Percentiles rank a stretch among this genome's conserved stretches.
Conservation (phyloP, 2,329 filamentous ascomycete species). For the Colletotrichum noveboracense region DNA sequence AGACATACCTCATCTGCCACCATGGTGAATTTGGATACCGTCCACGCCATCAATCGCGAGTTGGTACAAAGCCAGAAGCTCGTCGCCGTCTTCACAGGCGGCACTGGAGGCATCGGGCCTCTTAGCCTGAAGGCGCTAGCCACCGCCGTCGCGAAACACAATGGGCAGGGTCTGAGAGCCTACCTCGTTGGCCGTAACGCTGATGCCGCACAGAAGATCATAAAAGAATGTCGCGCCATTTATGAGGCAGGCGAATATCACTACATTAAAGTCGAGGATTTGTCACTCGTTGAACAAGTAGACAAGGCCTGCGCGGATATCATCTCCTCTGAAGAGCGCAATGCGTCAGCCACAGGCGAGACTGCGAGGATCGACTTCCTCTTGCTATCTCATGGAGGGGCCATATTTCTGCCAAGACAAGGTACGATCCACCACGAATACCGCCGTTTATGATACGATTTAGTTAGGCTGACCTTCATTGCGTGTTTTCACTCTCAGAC, state of each 20-base stretch:
- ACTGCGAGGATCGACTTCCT: background rate
- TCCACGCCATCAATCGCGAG: background rate
- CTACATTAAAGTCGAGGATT: background rate
- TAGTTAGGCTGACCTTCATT: background rate
- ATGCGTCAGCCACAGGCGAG: background rate
- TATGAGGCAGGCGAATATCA: background rate
- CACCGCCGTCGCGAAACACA: background rate
- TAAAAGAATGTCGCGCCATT: background rate
- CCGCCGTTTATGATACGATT: fast-evolving
- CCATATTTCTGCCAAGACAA: background rate
- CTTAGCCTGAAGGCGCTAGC: background rate
- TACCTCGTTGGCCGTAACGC: background rate
- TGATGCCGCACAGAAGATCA: background rate
- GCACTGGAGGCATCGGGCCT: background rate
- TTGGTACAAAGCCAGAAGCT: background rate
- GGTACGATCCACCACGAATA: background rate
- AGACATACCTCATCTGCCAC: background rate
- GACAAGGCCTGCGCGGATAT: background rate
- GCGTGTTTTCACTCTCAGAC: background rate
- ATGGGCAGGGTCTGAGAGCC: background rate
- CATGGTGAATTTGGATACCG: background rate
- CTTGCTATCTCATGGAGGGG: background rate
- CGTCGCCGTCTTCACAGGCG: background rate
- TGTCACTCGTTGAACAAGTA: background rate
- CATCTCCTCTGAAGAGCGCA: background rate